phyloP scores from a whole-genome alignment of 768 basidiomycete species.

The Lentinus brumalis region DNA sequence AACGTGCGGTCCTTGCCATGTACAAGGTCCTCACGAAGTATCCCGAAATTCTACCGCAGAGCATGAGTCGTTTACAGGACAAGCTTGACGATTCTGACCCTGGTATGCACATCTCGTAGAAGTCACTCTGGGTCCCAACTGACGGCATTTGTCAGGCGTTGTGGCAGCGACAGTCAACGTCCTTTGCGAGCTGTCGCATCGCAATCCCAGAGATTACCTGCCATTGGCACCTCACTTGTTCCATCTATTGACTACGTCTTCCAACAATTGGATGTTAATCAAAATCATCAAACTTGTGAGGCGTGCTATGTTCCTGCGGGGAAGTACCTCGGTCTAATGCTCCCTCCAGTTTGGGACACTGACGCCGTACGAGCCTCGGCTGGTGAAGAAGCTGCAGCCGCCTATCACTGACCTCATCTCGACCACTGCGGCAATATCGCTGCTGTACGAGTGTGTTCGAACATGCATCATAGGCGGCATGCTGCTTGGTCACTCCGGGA shows the following conservation, averaged over 20 bases:
- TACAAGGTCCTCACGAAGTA: conserved; percentile 82
- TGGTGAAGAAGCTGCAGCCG: conserved; percentile 91
- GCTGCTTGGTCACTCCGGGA: conserved; percentile 78
- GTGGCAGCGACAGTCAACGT: conserved; percentile 94
- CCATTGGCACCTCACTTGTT: conserved; percentile 91
- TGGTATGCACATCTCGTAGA: conserved; percentile 41
- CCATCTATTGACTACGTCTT: conserved; percentile 87
- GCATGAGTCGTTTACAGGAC: conserved; percentile 72
- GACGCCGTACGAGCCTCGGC: conserved; percentile 87
- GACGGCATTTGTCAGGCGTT: conserved; percentile 56
- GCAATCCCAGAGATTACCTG: conserved; percentile 79
- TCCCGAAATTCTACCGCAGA: conserved; percentile 72
- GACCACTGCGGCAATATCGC: conserved; percentile 91
- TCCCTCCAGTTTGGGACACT: conserved; percentile 81
- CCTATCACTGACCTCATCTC: conserved; percentile 96
- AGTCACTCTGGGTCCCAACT: not conserved
- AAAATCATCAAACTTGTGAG: conserved; percentile 94
- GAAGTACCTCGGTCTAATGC: conserved; percentile 7
- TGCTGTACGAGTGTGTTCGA: conserved; percentile 97
- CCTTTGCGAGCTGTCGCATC: conserved; percentile 86
- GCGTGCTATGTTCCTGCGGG: conserved; percentile 6
- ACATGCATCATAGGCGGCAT: conserved; percentile 98
- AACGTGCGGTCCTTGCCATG: conserved; percentile 83
- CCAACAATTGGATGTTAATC: conserved; percentile 99
- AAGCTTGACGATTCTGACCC: conserved; percentile 79